A percentile compares a stretch with the other conserved stretches of the same genome.
phyloP scores from a whole-genome alignment of 257 asterid species.

The Nicotiana tabacum region DNA sequence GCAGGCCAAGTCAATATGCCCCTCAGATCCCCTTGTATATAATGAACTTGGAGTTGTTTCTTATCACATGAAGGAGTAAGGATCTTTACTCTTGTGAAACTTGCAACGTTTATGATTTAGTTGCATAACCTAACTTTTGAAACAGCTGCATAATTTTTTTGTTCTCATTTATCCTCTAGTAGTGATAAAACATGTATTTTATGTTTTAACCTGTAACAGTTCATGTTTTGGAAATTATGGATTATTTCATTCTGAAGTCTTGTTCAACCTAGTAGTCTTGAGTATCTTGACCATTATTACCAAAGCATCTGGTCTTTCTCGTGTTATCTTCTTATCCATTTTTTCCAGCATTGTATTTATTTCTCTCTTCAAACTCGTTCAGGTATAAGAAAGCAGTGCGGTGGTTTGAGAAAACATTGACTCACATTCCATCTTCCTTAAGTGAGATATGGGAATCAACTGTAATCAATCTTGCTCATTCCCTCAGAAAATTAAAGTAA shows the following conservation, averaged over 20 bases:
- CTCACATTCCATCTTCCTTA: conserved; percentile 72
- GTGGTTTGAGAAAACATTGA: conserved; percentile 92
- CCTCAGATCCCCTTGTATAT: conserved; percentile 91
- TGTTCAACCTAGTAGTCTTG: background rate
- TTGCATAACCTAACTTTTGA: background rate
- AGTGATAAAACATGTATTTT: conserved; percentile 2
- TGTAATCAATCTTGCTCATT: conserved; percentile 91
- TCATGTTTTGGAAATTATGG: background rate
- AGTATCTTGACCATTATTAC: background rate
- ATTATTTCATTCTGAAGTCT: background rate
- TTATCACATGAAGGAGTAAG: conserved; percentile 98
- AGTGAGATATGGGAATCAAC: conserved; percentile 99
- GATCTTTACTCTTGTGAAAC: conserved; percentile 12
- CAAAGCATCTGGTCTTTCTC: background rate
- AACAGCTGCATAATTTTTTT: background rate
- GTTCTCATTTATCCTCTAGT: background rate
- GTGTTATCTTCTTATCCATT: background rate
- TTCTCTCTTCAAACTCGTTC: conserved; percentile 19
- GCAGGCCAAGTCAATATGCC: conserved; percentile 90
- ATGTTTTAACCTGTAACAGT: background rate
- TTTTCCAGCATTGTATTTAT: background rate
- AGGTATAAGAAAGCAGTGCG: conserved; percentile 82
- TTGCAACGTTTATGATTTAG: background rate
- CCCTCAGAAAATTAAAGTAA: conserved; percentile 80
- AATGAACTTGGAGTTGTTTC: conserved; percentile 99